Evolutionary conservation across 2,329 filamentous ascomycete species (phyloP), one percentile per base, ranked within the genome.

Genomic region (Microdochium nivale): DNA sequence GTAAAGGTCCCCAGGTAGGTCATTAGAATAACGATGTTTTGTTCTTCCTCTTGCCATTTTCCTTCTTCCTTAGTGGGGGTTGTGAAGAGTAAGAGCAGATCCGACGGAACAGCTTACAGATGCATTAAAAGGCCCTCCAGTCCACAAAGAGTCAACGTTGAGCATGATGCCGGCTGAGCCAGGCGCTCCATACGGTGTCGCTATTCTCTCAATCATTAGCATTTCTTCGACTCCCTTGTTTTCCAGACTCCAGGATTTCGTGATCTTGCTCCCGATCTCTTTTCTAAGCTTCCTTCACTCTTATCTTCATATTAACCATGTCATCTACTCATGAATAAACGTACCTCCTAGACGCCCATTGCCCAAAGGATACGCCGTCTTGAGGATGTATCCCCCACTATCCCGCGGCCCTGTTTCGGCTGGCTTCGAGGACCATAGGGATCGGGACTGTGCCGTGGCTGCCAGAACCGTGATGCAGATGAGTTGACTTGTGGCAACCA

Each of bases 111-210:
- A 1, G 14, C 63, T 57, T 56, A 72, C 72, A 19, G 60, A 59
- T 37, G 59, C 62, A 51, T 74, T 66, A 52, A 78, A 79, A 0
- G 75, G 75, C 0, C 76, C 76, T 2, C 73, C 75, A 2, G 70
- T 71, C 76, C 75, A 79, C 1, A 79, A 56, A 2, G 66, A 73
- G 52, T 79, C 76, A 19, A 75, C 56, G 49, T 79, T 79, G 35
- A 78, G 51, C 21, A 64, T 68, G 4, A 77, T 50, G 24, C 66
- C 69, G 48, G 77, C 74, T 1, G 61, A 55, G 2, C 70, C 70
- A 0, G 74, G 66, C 16, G 62, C 54, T 0, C 75, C 75, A 51
- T 72, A 72, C 0, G 72, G 66, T 27, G 77, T 68, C 2, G 67
- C 71, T 66, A 40, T 25, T 48, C 13, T 24, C 11, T 11, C 27